Evolutionary conservation across 2,329 filamentous ascomycete species (phyloP).

Genomic region (Cladosporium sp.): DNA sequence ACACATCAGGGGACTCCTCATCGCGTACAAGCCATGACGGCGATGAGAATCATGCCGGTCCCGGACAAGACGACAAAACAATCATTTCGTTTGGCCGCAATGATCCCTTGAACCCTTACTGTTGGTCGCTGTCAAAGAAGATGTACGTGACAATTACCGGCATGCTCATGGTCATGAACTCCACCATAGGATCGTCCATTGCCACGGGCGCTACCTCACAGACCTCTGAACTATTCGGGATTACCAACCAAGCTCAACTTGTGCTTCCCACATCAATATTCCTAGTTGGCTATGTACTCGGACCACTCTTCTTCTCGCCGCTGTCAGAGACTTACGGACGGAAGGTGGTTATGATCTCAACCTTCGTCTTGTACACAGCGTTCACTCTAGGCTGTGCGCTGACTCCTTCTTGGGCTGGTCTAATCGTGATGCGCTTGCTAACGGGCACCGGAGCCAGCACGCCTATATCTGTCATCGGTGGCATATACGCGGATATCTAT

Average conservation of each 20-base stretch:
- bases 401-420: slow-evolving; percentile 37
- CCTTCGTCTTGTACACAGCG: slow-evolving; percentile 43
- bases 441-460: slow-evolving; percentile 40
- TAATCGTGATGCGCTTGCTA: slow-evolving; percentile 40
- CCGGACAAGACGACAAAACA: not conserved
- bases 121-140: slow-evolving; percentile 43
- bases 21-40: slow-evolving; percentile 1
- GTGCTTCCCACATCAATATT: slow-evolving; percentile 47
- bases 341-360: slow-evolving; percentile 43
- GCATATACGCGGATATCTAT: slow-evolving; percentile 63
- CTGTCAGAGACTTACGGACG: slow-evolving; percentile 41
- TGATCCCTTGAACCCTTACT: slow-evolving; percentile 28
- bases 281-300: slow-evolving; percentile 43
- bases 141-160: slow-evolving; percentile 48
- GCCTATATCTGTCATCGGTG: slow-evolving; percentile 53
- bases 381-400: slow-evolving; percentile 42
- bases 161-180: slow-evolving; percentile 59
- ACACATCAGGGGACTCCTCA: slow-evolving; percentile 14
- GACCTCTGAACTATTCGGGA: slow-evolving; percentile 52
- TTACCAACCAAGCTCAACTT: slow-evolving; percentile 40
- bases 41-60: not conserved
- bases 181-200: slow-evolving; percentile 59
- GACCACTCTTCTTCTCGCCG: slow-evolving; percentile 40
- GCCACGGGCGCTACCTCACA: slow-evolving; percentile 54
- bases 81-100: slow-evolving; percentile 32